Percentiles rank a stretch among this genome's conserved stretches.
Conservation (phyloP, 108 stramenopile species). For the Nitzschia palea region DNA sequence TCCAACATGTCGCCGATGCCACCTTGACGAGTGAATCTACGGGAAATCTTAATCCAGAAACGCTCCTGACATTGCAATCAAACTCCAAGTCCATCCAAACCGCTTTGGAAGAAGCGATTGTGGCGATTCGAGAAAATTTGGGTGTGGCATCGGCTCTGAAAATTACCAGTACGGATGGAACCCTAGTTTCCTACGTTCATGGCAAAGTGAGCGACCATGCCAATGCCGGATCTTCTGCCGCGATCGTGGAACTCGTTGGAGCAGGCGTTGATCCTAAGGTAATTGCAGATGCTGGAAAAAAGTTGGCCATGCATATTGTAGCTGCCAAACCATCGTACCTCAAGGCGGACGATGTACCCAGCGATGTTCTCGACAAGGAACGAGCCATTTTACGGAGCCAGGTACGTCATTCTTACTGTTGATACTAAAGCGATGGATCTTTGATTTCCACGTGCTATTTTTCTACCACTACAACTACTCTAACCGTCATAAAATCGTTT, state of each 20-base stretch:
- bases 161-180: constrained; percentile 41
- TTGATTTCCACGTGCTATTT: too few species aligned
- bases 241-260: constrained; percentile 55
- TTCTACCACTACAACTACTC: too few species aligned
- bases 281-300: constrained; percentile 64
- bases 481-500: background rate
- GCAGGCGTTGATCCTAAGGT: constrained; percentile 18
- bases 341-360: constrained; percentile 55
- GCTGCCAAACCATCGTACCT: constrained; percentile 86
- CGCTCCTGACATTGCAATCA: constrained; percentile 29
- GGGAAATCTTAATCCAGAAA: constrained; percentile 25
- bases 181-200: constrained; percentile 75
- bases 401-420: constrained; percentile 27
- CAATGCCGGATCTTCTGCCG: constrained; percentile 67
- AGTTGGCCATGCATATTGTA: constrained; percentile 95
- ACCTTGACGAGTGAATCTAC: constrained; percentile 30
- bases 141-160: constrained; percentile 47
- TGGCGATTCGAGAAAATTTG: constrained; percentile 81
- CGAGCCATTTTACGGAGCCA: constrained; percentile 59
- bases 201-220: constrained; percentile 42
- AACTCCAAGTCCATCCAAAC: constrained; percentile 39
- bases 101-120: constrained; percentile 66
- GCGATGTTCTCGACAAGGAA: constrained; percentile 67
- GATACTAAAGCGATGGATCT: background rate
- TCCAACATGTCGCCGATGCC: constrained; percentile 61